These are phyloP conservation scores for Penicillium aurantiogriseum DNA, from an alignment of 2,329 filamentous ascomycete genomes.

Conservation along the genomic window DNA sequence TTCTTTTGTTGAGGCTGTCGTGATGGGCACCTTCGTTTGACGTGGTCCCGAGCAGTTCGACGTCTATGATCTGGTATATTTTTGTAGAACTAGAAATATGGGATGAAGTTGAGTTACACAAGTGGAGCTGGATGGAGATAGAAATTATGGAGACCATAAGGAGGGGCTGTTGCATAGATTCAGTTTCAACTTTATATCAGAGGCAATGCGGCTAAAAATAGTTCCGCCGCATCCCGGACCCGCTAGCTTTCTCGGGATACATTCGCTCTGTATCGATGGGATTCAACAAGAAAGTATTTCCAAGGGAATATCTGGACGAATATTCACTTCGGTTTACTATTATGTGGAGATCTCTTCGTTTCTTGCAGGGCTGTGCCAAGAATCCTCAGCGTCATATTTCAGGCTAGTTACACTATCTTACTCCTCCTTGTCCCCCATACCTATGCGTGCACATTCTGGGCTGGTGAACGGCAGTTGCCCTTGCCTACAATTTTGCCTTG, in stretches of 20 bases:
- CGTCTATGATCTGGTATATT: neutral
- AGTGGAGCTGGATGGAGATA: neutral
- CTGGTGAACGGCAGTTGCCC: neutral
- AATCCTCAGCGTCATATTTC: neutral
- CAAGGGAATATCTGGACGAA: neutral
- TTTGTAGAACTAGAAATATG: neutral
- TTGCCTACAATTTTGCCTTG: constrained; percentile 1
- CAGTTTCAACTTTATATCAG: neutral
- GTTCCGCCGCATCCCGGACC: neutral
- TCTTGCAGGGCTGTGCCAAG: neutral
- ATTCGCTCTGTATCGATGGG: neutral
- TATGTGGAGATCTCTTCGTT: neutral
- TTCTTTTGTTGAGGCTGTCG: neutral
- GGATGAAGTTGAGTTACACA: neutral
- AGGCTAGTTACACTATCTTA: too few relatives aligned
- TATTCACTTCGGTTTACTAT: neutral
- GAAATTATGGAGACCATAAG: neutral
- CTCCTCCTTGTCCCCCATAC: too few relatives aligned
- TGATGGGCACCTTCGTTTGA: neutral
- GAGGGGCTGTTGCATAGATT: neutral
- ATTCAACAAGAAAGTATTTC: neutral
- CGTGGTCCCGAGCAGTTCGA: neutral
- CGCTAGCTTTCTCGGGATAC: neutral
- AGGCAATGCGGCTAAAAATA: neutral
- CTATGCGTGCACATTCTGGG: neutral